Base-by-base conservation (phyloP, 306 rosid species). In the Delonix regia region DNA sequence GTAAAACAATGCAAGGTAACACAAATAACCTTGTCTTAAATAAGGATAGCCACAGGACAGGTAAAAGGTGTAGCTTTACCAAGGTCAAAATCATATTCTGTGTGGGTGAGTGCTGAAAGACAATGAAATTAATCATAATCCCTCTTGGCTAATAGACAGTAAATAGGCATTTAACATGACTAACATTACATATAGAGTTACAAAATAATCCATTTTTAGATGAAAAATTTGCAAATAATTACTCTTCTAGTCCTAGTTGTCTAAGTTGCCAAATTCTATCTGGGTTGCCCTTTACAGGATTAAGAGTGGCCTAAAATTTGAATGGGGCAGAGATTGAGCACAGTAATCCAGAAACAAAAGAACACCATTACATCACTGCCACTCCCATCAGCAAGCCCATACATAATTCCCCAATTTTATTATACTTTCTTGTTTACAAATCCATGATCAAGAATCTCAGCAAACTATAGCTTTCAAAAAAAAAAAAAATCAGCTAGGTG, bases 371-470 rank as follows among this genome's bases (percentile, higher is more conserved):
- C 28, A 9, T 30, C 11, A 73, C 33, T 74, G 63, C 47, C 67
- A 83, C 41, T 74, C 64, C 53, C 67, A 83, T 61, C 39, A 49
- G 69, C 62, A 48, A 68, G 27, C 64, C 61, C 57, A 38, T 15
- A 39, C 68, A 42, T 15, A 52, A 62, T 39, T 80, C 19, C 48
- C 48, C 60, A 74, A 34, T 61, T 69, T 70, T n/a, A 48, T 49
- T 64, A 38, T 76, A 55, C 48, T 41, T 84, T 76, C 55, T 55
- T 70, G 38, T 80, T 75, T 64, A 57, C 30, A 71, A 34, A 68
- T 74, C 19, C 22, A 57, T 15, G 56, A 74, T 74, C 45, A 39
- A 74, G 70, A 70, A 45, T 71, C 19, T 59, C 81, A 75, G 25
- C 12, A 39, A 56, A 53, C 39, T 42, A 76, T 36, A 66, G 63